A percentile compares a stretch with the other conserved stretches of the same genome.
phyloP scores from a whole-genome alignment of 1,139 yeast genomes.

The Nakaseomyces bracarensis region DNA sequence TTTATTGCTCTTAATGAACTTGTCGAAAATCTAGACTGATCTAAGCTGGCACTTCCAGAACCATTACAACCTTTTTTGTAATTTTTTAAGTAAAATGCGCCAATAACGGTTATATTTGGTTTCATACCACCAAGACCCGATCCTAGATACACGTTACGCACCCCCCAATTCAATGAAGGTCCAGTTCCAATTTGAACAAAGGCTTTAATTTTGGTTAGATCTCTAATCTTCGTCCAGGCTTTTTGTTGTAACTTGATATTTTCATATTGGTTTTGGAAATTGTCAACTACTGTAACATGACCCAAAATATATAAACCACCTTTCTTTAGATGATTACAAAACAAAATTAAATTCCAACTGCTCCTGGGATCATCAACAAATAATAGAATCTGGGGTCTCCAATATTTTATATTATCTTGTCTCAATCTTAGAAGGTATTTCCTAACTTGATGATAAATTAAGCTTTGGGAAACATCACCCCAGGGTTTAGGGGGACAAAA shows the following conservation, averaged over 20 bases:
- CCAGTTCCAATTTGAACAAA: constrained; percentile 90
- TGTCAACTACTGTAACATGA: constrained; percentile 61
- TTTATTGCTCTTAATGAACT: constrained; percentile 8
- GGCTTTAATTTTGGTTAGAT: constrained; percentile 70
- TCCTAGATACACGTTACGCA: constrained; percentile 79
- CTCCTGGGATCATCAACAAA: constrained; percentile 87
- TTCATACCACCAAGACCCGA: constrained; percentile 96
- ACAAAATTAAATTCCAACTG: constrained; percentile 85
- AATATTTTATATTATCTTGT: constrained; percentile 89
- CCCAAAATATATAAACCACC: constrained; percentile 91
- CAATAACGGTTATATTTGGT: constrained; percentile 88
- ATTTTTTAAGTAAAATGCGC: constrained; percentile 53
- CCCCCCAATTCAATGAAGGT: constrained; percentile 92
- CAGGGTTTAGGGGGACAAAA: constrained; percentile 90
- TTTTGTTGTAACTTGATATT: constrained; percentile 64
- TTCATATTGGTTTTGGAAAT: constrained; percentile 51
- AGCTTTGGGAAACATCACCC: constrained; percentile 94
- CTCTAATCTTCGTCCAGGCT: constrained; percentile 81
- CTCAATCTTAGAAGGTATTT: constrained; percentile 74
- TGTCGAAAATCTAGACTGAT: constrained; percentile 5
- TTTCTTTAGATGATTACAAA: constrained; percentile 88
- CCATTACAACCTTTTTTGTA: constrained; percentile 14
- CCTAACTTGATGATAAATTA: constrained; percentile 92
- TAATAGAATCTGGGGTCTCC: constrained; percentile 91
- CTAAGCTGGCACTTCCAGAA: neutral